These are phyloP conservation scores for Rhizopogon rudus DNA, from an alignment of 768 basidiomycete genomes.

Conservation along the genomic window DNA sequence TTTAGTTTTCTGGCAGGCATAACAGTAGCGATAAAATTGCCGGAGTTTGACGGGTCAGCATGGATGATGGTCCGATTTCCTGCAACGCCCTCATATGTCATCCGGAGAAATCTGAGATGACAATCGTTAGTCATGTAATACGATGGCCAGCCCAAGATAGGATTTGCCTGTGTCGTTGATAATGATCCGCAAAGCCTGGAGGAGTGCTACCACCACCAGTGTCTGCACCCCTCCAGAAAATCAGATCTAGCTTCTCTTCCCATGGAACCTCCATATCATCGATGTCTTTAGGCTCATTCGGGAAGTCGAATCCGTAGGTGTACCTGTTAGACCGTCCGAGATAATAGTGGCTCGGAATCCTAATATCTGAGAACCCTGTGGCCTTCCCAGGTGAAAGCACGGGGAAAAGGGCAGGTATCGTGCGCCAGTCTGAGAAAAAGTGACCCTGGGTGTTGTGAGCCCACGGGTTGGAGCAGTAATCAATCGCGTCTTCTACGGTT, in stretches of 20 bases:
- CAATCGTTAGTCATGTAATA: not conserved
- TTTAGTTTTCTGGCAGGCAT: constrained; percentile 64
- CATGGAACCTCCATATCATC: constrained; percentile 88
- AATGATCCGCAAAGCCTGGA: constrained; percentile 73
- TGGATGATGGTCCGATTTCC: constrained; percentile 63
- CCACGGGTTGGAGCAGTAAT: constrained; percentile 81
- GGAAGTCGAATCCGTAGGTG: constrained; percentile 88
- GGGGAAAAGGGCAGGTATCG: constrained; percentile 84
- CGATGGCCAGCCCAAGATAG: constrained; percentile 8
- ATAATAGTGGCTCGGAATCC: constrained; percentile 97
- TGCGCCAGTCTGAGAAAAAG: constrained; percentile 97
- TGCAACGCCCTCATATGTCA: constrained; percentile 52
- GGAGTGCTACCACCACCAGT: constrained; percentile 92
- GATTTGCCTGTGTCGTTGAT: constrained; percentile 78
- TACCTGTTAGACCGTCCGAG: constrained; percentile 77
- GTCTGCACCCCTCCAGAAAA: constrained; percentile 96
- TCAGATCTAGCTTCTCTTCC: constrained; percentile 80
- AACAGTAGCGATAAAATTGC: constrained; percentile 52
- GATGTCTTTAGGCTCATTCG: constrained; percentile 66
- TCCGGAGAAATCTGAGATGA: constrained; percentile 57
- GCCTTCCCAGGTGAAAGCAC: constrained; percentile 91
- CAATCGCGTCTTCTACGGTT: constrained; percentile 56
- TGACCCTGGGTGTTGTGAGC: constrained; percentile 87
- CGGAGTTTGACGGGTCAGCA: constrained; percentile 55
- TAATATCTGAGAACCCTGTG: constrained; percentile 81